Base-by-base conservation (phyloP, 176 grass and related monocot genomes). In the Carex myosuroides region DNA sequence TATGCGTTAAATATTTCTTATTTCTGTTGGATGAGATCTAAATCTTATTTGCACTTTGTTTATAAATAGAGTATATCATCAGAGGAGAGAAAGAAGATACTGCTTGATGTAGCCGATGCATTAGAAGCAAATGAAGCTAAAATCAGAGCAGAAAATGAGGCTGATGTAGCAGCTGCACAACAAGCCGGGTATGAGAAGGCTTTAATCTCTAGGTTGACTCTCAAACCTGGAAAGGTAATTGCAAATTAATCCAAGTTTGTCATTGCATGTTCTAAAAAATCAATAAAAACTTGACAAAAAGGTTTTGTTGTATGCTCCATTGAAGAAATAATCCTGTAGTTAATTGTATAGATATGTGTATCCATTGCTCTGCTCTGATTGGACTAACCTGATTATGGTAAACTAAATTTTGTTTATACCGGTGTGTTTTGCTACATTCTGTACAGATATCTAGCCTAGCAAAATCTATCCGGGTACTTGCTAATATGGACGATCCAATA, bases 401-500 rank as follows among this genome's bases (percentile, higher is more conserved):
- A 5, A 39, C 5, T 20, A 39, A 66, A 71, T 10, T 89, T 33
- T 81, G 58, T 64, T 81, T 81, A 35, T 63, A 16, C 41, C 67
- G 29, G 22, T 65, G 60, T 74, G 42, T 48, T 66, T 53, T 82
- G 79, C 18, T 26, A 64, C 20, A 50, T 48, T 56, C 68, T 86
- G 67, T 88, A 55, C 76, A 99, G 96, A 99, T 99, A 92, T 83
- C 89, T 76, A 89, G 86, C 85, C 91, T 99, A 8, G 93, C 91
- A 9, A 99, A 99, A 84, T 95, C 93, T 0, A 88, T 99, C 4
- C 87, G 91, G 53, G 87, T 89, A 61, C 93, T 99, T 89, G 96
- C 96, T 64, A 77, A 92, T 44, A 95, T 95, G 96, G 96, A 93
- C 13, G 93, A 99, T 29, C 96, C 96, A 41, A 99, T 99, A n/a